Conservation (phyloP, 2,329 filamentous ascomycete genomes). For the Cercospora sp. region DNA sequence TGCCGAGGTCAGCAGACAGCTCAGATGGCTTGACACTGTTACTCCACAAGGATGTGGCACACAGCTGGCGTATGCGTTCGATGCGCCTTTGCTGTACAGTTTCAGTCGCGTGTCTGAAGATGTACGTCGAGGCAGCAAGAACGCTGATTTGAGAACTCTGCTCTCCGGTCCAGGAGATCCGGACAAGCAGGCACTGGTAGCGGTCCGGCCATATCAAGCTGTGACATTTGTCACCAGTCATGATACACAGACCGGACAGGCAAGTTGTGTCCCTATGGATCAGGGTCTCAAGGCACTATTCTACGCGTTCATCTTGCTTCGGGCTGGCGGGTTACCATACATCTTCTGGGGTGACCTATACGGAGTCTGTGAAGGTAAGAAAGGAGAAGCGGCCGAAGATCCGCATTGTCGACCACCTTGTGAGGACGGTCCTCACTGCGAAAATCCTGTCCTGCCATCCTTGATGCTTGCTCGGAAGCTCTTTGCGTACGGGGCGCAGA, state of each 20-base stretch:
- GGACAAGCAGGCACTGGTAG: slow-evolving; percentile 24
- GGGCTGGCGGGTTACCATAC: slow-evolving; percentile 63
- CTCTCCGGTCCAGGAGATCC: slow-evolving; percentile 25
- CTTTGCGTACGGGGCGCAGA: slow-evolving; percentile 66
- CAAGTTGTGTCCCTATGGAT: slow-evolving; percentile 63
- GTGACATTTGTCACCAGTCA: slow-evolving; percentile 70
- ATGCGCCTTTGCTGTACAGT: slow-evolving; percentile 68
- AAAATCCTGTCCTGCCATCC: slow-evolving; percentile 50
- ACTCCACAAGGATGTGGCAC: slow-evolving; percentile 44
- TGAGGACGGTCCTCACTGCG: background rate
- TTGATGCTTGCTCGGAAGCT: slow-evolving; percentile 64
- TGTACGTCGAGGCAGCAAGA: slow-evolving; percentile 42
- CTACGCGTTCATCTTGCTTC: slow-evolving; percentile 70
- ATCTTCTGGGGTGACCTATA: slow-evolving; percentile 72
- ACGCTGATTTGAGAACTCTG: slow-evolving; percentile 59
- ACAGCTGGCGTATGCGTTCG: slow-evolving; percentile 60
- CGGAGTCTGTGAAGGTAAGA: slow-evolving; percentile 52
- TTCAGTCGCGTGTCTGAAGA: slow-evolving; percentile 61
- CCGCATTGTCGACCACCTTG: slow-evolving; percentile 42
- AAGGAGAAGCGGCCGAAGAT: slow-evolving; percentile 48
- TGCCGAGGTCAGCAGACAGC: slow-evolving; percentile 57
- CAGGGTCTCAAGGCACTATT: slow-evolving; percentile 70
- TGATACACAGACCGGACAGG: slow-evolving; percentile 66
- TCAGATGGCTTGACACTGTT: slow-evolving; percentile 51
- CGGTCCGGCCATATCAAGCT: slow-evolving; percentile 31